Evolutionary conservation across 2,329 filamentous ascomycete genomes (phyloP).

Genomic region (Cladosporium oxysporum): DNA sequence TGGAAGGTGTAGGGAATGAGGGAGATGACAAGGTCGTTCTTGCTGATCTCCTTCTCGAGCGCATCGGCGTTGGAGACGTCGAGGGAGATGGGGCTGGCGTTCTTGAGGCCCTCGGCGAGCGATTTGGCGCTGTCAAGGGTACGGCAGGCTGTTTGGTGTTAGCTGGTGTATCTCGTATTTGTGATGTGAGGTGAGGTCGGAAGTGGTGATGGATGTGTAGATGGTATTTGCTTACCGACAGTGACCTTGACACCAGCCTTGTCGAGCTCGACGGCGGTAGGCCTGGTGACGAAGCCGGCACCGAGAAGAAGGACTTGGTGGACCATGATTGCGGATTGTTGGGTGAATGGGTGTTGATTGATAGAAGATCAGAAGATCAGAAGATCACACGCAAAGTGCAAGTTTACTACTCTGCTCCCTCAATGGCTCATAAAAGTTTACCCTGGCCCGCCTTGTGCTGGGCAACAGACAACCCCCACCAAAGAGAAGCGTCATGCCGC

Average conservation of each 20-base stretch:
- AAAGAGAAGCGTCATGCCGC: constrained; percentile 7
- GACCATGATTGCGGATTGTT: constrained; percentile 1
- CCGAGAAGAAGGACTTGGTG: constrained; percentile 52
- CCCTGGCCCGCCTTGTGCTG: background rate
- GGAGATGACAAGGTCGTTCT: constrained; percentile 58
- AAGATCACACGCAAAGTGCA: background rate
- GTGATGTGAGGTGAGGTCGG: background rate
- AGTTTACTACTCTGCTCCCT: background rate
- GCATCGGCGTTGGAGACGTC: constrained; percentile 77
- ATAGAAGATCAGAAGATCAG: background rate
- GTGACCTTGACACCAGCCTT: constrained; percentile 59
- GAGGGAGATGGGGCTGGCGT: constrained; percentile 75
- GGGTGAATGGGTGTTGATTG: constrained; percentile 8
- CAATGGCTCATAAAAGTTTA: constrained; percentile 14
- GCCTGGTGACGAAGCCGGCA: constrained; percentile 57
- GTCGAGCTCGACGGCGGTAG: constrained; percentile 60
- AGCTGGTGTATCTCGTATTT: background rate
- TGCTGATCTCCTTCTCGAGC: constrained; percentile 76
- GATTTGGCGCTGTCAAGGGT: constrained; percentile 75
- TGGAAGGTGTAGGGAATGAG: constrained; percentile 93
- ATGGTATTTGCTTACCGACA: constrained; percentile 47
- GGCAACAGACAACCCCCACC: constrained; percentile 6
- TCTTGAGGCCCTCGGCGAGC: constrained; percentile 70
- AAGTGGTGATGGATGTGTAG: background rate
- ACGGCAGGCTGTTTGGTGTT: constrained; percentile 65